Conservation (phyloP, 169 alveolate genomes). For the Plasmodium gonderi region DNA sequence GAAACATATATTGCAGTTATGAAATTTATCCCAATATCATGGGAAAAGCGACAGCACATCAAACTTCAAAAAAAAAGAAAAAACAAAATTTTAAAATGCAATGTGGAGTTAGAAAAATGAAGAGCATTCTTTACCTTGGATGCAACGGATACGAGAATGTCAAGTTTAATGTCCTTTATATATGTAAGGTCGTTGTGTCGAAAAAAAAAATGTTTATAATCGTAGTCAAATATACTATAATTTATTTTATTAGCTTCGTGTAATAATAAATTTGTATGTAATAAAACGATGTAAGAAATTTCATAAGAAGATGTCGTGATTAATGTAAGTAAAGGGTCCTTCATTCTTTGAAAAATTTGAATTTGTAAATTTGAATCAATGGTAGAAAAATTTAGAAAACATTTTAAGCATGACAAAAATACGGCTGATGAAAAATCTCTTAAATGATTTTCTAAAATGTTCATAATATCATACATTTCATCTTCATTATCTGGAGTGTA, state of each 20-base stretch:
- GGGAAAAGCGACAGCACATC: too few species aligned
- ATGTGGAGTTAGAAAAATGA: not conserved
- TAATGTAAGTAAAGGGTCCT: conserved; percentile 88
- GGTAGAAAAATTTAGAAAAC: conserved; percentile 85
- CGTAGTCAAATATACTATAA: conserved; percentile 77
- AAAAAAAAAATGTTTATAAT: conserved; percentile 85
- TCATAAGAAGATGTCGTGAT: conserved; percentile 84
- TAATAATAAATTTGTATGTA: conserved; percentile 77
- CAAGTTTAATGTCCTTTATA: conserved; percentile 86
- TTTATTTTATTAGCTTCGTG: conserved; percentile 69
- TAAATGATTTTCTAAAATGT: conserved; percentile 95
- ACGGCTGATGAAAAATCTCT: conserved; percentile 96
- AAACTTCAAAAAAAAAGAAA: not conserved
- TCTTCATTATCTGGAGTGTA: conserved; percentile 93
- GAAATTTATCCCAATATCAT: too few species aligned
- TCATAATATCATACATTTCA: conserved; percentile 97
- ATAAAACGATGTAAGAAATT: conserved; percentile 84
- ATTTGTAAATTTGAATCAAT: conserved; percentile 81
- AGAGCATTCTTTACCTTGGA: conserved; percentile 78
- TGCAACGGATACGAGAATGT: conserved; percentile 84
- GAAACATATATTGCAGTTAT: not conserved
- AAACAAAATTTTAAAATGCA: not conserved
- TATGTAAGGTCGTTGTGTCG: conserved; percentile 89
- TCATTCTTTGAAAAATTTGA: conserved; percentile 83
- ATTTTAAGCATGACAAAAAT: conserved; percentile 92